Evolutionary conservation across 2,329 filamentous ascomycete species (phyloP).

Genomic region (Cryphonectria parasitica): DNA sequence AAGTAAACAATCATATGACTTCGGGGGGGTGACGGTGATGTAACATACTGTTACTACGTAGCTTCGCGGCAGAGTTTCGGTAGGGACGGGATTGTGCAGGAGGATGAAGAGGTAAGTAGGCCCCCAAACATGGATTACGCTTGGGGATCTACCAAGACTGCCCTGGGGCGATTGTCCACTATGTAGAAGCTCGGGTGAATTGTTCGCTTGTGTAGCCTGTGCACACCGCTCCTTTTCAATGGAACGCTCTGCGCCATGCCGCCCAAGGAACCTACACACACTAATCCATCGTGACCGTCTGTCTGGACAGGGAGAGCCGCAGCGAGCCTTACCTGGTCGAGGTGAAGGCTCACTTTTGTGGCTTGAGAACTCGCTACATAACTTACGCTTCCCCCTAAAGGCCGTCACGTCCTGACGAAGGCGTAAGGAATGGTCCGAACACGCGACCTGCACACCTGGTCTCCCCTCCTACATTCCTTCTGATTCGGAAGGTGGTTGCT

Average conservation of each 20-base stretch:
- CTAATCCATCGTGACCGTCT: not conserved
- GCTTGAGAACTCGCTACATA: not conserved
- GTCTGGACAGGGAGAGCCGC: not conserved
- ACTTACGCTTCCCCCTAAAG: not conserved
- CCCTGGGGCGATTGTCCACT: not conserved
- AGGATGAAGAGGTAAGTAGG: not conserved
- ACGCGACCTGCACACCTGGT: not conserved
- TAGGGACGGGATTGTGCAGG: not conserved
- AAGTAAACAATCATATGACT: not conserved
- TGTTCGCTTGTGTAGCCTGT: not conserved
- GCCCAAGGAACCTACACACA: not conserved
- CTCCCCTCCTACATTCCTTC: not conserved
- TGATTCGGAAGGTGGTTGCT: not conserved
- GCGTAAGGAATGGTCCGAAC: not conserved
- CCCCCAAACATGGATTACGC: too few relatives aligned
- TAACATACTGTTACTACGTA: not conserved
- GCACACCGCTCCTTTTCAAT: slow-evolving; percentile 10
- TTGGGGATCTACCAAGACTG: not conserved
- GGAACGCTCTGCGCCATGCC: not conserved
- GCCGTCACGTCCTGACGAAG: not conserved
- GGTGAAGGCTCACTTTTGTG: not conserved
- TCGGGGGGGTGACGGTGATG: not conserved
- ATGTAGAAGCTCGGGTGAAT: not conserved
- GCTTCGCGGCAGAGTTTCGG: not conserved
- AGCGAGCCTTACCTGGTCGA: not conserved